Conservation (phyloP, 176 grass and related monocot genomes). For the Oryza punctata region DNA sequence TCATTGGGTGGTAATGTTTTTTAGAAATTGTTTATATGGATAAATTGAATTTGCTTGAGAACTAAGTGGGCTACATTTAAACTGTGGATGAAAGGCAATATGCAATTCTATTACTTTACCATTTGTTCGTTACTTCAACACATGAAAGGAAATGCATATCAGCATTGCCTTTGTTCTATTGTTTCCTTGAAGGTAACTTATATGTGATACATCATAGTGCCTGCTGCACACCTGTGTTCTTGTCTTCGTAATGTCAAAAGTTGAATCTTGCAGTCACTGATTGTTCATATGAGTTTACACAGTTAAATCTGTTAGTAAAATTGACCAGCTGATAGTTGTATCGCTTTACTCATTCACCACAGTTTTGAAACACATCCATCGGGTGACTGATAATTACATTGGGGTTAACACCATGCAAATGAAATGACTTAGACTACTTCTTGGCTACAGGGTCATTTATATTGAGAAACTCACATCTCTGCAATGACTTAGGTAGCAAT, state of each 20-base stretch:
- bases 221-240: neutral
- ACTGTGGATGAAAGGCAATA: neutral
- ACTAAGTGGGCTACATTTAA: neutral
- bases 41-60: constrained; percentile 26
- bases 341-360: neutral
- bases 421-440: neutral
- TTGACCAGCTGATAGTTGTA: neutral
- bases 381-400: neutral
- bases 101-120: neutral
- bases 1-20: neutral
- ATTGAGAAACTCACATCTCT: neutral
- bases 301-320: neutral
- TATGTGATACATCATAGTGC: neutral
- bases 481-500: neutral
- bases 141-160: constrained; percentile 12
- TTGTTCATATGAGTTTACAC: neutral
- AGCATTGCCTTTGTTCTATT: neutral
- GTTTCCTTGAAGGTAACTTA: constrained; percentile 24
- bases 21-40: neutral
- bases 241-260: neutral
- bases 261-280: neutral
- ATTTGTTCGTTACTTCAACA: neutral
- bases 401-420: neutral
- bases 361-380: neutral
- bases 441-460: constrained; percentile 2